Evolutionary conservation across 257 asterid species (phyloP).

Genomic region (Paraleonurus japonicus): DNA sequence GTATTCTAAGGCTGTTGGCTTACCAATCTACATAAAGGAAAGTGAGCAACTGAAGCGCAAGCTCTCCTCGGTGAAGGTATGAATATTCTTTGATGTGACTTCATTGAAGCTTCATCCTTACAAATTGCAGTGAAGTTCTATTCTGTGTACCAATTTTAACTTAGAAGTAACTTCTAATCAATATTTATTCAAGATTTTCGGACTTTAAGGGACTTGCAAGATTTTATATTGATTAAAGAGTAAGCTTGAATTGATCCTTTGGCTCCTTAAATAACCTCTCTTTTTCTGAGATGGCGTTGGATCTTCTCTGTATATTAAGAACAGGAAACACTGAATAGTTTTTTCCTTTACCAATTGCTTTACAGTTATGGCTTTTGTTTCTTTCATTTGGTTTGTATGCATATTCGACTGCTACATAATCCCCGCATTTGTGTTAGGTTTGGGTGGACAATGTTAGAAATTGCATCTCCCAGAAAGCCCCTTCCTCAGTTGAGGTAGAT

Average conservation of each 20-base stretch:
- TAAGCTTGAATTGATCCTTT: slow-evolving; percentile 18
- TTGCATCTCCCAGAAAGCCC: slow-evolving; percentile 54
- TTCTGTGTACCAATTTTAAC: slow-evolving; percentile 11
- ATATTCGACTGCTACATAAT: slow-evolving; percentile 2
- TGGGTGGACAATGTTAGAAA: slow-evolving; percentile 65
- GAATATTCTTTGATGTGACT: neutral
- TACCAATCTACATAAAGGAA: slow-evolving; percentile 59
- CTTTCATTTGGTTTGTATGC: neutral
- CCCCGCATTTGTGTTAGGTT: slow-evolving; percentile 42
- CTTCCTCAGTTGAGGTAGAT: slow-evolving; percentile 61
- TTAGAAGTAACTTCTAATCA: neutral
- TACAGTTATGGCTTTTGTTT: slow-evolving; percentile 1
- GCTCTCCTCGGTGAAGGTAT: slow-evolving; percentile 78
- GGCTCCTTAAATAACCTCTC: slow-evolving; percentile 6
- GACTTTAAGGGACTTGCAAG: slow-evolving; percentile 9
- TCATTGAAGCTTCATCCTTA: slow-evolving; percentile 4
- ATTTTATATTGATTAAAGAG: slow-evolving; percentile 18
- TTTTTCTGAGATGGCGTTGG: slow-evolving; percentile 15
- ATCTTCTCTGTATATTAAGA: slow-evolving; percentile 17
- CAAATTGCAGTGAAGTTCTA: neutral
- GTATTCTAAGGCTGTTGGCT: slow-evolving; percentile 45
- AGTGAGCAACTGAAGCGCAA: slow-evolving; percentile 56
- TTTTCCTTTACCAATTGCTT: neutral
- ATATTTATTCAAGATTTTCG: neutral
- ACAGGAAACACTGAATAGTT: neutral